Conservation (phyloP, 2,329 filamentous ascomycete genomes). For the Monosporascus sp. region DNA sequence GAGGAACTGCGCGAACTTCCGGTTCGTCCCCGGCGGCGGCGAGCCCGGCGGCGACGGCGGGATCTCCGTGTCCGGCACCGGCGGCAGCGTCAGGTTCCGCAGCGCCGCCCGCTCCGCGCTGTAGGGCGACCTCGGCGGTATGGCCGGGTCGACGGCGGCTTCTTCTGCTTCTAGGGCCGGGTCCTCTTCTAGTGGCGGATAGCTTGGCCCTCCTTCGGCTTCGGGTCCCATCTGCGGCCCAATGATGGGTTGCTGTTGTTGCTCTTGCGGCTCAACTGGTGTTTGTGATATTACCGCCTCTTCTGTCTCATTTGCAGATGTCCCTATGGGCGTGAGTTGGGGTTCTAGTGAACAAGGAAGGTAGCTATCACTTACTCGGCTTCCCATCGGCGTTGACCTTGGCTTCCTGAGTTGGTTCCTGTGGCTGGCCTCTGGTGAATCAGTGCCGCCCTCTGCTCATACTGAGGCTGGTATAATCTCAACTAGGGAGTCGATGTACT, state of each 20-base stretch:
- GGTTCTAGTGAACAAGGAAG: background rate
- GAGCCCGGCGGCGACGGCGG: conserved; percentile 66
- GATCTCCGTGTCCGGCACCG: conserved; percentile 66
- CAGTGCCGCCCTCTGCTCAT: conserved; percentile 25
- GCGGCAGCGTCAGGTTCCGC: conserved; percentile 68
- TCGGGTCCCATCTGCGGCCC: conserved; percentile 24
- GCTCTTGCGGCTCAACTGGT: conserved; percentile 9
- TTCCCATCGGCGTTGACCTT: conserved; percentile 8
- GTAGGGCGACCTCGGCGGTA: conserved; percentile 58
- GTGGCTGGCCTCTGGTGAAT: conserved; percentile 27
- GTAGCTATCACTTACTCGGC: conserved; percentile 14
- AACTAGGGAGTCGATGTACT: no score
- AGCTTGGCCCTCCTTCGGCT: conserved; percentile 13
- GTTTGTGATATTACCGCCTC: background rate
- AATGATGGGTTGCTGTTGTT: conserved; percentile 14
- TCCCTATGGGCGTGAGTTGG: conserved; percentile 4
- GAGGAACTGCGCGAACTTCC: conserved; percentile 70
- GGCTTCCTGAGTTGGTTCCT: conserved; percentile 16
- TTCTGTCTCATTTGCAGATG: conserved; percentile 1
- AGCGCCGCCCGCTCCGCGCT: conserved; percentile 57
- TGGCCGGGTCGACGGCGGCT: conserved; percentile 3
- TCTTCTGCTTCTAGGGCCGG: conserved; percentile 21
- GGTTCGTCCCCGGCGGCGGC: conserved; percentile 45
- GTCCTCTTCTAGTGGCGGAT: conserved; percentile 26
- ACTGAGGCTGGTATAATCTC: conserved; percentile 1